phyloP scores from a whole-genome alignment of 768 basidiomycete species.

The Crucibulum laeve region DNA sequence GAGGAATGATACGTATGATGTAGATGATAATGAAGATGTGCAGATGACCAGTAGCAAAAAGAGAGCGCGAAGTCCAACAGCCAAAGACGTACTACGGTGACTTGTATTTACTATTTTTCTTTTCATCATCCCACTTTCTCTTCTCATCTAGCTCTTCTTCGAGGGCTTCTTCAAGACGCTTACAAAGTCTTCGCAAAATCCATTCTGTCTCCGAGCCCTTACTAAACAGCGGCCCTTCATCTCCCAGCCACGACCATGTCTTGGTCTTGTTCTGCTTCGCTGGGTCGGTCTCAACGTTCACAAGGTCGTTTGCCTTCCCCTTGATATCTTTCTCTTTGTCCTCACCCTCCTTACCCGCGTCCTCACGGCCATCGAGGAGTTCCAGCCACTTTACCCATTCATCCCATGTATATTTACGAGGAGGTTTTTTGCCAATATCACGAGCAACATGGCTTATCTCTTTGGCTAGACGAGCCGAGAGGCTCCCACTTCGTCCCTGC shows the following conservation, averaged over 20 bases:
- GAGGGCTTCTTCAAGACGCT: conserved; percentile 27
- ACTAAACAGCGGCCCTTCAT: conserved; percentile 35
- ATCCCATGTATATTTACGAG: conserved; percentile 28
- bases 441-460: conserved; percentile 24
- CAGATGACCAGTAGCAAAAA: too few relatives aligned
- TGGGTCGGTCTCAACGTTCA: background rate
- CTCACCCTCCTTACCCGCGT: conserved; percentile 9
- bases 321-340: background rate
- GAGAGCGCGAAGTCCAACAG: too few relatives aligned
- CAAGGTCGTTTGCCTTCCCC: background rate
- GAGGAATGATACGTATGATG: too few relatives aligned
- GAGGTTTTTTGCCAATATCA: conserved; percentile 22
- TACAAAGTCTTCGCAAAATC: conserved; percentile 29
- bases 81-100: too few relatives aligned
- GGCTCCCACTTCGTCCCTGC: conserved; percentile 17
- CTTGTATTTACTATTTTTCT: too few relatives aligned
- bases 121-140: too few relatives aligned
- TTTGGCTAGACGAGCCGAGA: conserved; percentile 22
- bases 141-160: conserved; percentile 8
- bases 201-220: conserved; percentile 29
- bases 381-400: conserved; percentile 30
- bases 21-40: too few relatives aligned
- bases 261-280: conserved; percentile 2
- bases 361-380: conserved; percentile 19
- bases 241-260: conserved; percentile 31